Evolutionary conservation across 75 land plant genomes (phyloP).

Genomic region (Larix kaempferi): DNA sequence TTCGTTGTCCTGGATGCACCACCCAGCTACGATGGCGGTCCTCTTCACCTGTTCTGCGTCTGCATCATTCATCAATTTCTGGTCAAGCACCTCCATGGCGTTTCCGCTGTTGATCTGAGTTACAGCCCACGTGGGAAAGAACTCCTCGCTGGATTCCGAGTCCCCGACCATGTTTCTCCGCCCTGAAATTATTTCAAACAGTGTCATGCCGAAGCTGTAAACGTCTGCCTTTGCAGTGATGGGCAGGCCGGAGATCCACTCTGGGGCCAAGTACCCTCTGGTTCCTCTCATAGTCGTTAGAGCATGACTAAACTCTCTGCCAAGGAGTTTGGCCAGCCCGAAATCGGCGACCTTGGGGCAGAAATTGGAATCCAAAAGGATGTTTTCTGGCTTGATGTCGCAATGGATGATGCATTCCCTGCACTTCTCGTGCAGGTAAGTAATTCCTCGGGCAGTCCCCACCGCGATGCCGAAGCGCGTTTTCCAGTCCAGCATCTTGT

Average conservation of each 20-base stretch:
- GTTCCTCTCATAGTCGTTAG: conserved; percentile 38
- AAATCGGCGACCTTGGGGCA: conserved; percentile 45
- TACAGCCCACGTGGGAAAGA: conserved; percentile 17
- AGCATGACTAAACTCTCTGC: conserved; percentile 10
- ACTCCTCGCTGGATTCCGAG: conserved; percentile 3
- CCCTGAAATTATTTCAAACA: conserved; percentile 15
- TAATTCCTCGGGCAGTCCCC: conserved; percentile 15
- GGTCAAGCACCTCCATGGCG: conserved; percentile 30
- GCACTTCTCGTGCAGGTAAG: conserved; percentile 24
- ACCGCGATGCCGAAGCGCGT: conserved; percentile 15
- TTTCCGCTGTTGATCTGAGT: conserved; percentile 41
- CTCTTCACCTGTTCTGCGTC: conserved; percentile 9
- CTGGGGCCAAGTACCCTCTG: conserved; percentile 25
- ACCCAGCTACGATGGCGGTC: conserved; percentile 7
- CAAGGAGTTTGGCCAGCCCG: conserved; percentile 37
- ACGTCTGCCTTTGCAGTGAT: conserved; percentile 20
- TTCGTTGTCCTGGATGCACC: conserved; percentile 18
- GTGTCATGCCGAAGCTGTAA: conserved; percentile 29
- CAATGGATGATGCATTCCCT: conserved; percentile 31
- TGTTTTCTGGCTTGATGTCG: conserved; percentile 42
- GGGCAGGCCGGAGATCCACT: conserved; percentile 16
- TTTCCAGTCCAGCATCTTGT: conserved; percentile 13
- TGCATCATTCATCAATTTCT: conserved; percentile 50
- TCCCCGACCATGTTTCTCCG: conserved; percentile 11
- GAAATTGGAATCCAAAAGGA: conserved; percentile 29